Base-by-base conservation (phyloP, 371 early-diverging fungal species). In the Blakeslea trispora region DNA sequence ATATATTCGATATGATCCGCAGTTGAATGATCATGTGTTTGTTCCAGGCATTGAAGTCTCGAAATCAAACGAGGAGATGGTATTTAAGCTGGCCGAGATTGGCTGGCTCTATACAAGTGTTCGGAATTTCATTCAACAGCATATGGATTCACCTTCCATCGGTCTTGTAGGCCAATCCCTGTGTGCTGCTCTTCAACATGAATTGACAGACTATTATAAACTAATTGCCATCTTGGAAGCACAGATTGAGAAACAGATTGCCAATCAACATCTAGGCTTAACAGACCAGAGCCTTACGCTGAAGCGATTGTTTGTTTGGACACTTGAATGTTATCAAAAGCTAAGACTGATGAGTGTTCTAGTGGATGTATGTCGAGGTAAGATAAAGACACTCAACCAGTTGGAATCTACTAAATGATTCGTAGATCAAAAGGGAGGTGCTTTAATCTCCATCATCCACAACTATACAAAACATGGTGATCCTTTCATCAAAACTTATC, bases 391-490 rank as follows among this genome's bases (percentile, higher is more conserved):
- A 13, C 32, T 14, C 23, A 8, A n/a, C n/a, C n/a, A n/a, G n/a
- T n/a, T n/a, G n/a, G n/a, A n/a, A n/a, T n/a, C n/a, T n/a, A n/a
- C n/a, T n/a, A n/a, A n/a, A n/a, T n/a, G n/a, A n/a, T n/a, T n/a
- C n/a, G 13, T 61, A 77, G 79, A 74, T 41, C 65, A 79, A 53
- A 77, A 85, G 21, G 98, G 97, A 13, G 96, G 97, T 17, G 87
- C 86, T 0, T 67, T 96, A 17, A 79, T 96, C 9, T 85, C 91
- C 2, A 74, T 69, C 10, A 84, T 98, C 34, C 89, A 95, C 65
- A 83, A 81, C 45, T 90, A 90, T 52, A 87, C 84, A 15, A 86
- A 89, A 45, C 93, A 97, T 64, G 98, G 98, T 0, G 96, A 96
- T 63, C 93, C 95, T 4, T 84, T 89, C 23, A 85, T 93, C 34